Percentiles rank a stretch among this genome's conserved stretches.
Conservation (phyloP, 2,329 filamentous ascomycete species). For the Fusarium sp. region DNA sequence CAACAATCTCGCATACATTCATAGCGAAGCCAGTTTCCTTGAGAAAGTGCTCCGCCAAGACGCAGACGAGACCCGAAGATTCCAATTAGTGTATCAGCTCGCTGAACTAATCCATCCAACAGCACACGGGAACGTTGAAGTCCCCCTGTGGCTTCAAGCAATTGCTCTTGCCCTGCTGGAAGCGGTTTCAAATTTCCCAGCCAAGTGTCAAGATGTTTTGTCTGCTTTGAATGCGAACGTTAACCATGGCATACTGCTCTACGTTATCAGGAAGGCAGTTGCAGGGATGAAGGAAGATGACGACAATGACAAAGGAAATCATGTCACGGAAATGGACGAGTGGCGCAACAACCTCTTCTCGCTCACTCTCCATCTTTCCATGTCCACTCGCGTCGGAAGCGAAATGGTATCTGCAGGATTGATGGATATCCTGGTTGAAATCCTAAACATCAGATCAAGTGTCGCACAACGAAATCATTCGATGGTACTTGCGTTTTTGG, state of each 20-base stretch:
- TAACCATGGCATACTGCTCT: conserved; percentile 94
- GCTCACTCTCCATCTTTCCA: conserved; percentile 84
- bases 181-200: conserved; percentile 83
- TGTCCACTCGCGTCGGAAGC: conserved; percentile 78
- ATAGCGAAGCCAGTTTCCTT: conserved; percentile 83
- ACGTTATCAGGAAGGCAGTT: conserved; percentile 90
- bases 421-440: conserved; percentile 89
- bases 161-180: conserved; percentile 85
- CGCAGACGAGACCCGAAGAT: conserved; percentile 86
- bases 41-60: conserved; percentile 90
- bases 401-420: conserved; percentile 91
- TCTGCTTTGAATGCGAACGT: conserved; percentile 95
- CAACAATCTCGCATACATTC: conserved; percentile 91
- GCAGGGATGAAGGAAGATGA: conserved; percentile 77
- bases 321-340: conserved; percentile 78
- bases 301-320: conserved; percentile 65
- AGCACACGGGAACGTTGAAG: conserved; percentile 72
- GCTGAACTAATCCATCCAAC: conserved; percentile 91
- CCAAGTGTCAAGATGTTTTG: conserved; percentile 83
- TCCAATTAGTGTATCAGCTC: conserved; percentile 92
- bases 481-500: conserved; percentile 86
- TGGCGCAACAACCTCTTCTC: conserved; percentile 93
- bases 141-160: conserved; percentile 84
- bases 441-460: conserved; percentile 83
- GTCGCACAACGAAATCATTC: conserved; percentile 87